phyloP scores from a whole-genome alignment of 2,329 filamentous ascomycete species.

The Hypomyces rosellus region DNA sequence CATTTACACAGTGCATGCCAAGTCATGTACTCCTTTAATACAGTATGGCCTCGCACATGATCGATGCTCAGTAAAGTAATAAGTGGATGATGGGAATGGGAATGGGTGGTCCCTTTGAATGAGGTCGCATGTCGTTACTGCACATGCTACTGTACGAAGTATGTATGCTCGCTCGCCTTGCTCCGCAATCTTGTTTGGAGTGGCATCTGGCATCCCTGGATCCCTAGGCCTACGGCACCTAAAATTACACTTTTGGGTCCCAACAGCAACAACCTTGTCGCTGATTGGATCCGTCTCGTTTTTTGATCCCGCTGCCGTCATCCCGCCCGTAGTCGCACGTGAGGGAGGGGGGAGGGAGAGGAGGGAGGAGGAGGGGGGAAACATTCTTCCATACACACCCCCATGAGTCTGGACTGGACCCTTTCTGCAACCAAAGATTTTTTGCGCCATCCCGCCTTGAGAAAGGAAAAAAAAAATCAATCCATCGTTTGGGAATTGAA shows the following conservation, averaged over 20 bases:
- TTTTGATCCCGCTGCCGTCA: conserved; percentile 8
- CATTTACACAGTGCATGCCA: no score
- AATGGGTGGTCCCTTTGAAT: no score
- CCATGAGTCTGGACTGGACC: neutral
- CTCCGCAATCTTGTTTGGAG: neutral
- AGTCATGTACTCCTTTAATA: no score
- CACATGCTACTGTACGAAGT: no score
- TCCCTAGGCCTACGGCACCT: conserved; percentile 10
- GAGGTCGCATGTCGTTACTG: no score
- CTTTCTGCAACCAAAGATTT: neutral
- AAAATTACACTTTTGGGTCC: conserved; percentile 11
- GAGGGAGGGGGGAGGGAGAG: neutral
- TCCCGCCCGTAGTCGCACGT: conserved; percentile 12
- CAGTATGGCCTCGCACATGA: no score
- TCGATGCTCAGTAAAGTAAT: no score
- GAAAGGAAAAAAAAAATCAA: no score
- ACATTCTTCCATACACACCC: neutral
- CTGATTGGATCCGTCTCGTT: conserved; percentile 9
- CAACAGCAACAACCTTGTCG: conserved; percentile 1
- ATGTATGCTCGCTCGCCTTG: neutral
- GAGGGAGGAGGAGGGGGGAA: no score
- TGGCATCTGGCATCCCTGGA: no score
- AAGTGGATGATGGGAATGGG: no score
- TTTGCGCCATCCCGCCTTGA: neutral
- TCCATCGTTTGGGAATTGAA: no score